A percentile compares a stretch with the other conserved stretches of the same genome.
Conservation (phyloP, 257 asterid species). For the Galeopsis tetrahit region DNA sequence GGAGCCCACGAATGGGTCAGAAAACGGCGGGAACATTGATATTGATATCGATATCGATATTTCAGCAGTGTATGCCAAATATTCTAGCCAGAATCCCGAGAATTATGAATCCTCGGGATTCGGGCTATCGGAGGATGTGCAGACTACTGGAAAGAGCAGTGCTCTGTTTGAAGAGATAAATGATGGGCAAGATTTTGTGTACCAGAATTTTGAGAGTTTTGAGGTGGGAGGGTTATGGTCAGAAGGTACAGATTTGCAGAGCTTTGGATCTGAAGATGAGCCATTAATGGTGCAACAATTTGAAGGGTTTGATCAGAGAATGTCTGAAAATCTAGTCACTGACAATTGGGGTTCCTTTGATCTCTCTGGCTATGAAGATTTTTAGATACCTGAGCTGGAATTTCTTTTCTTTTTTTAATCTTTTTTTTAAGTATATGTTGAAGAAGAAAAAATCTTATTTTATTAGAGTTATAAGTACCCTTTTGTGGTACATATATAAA, state of each 20-base stretch:
- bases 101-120: constrained; percentile 34
- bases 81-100: constrained; percentile 41
- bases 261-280: constrained; percentile 40
- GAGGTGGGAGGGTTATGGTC: constrained; percentile 45
- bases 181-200: constrained; percentile 45
- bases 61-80: constrained; percentile 39
- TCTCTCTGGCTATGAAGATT: constrained; percentile 49
- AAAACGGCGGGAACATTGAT: constrained; percentile 41
- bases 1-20: neutral
- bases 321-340: constrained; percentile 35
- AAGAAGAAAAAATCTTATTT: neutral
- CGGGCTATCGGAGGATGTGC: neutral
- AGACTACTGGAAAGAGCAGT: neutral
- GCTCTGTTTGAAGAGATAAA: constrained; percentile 16
- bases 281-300: constrained; percentile 51
- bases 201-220: constrained; percentile 35
- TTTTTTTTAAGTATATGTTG: neutral
- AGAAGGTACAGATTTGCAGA: constrained; percentile 37
- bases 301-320: constrained; percentile 50
- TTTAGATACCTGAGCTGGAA: constrained; percentile 21
- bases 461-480: neutral
- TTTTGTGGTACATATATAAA: neutral
- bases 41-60: constrained; percentile 40
- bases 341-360: constrained; percentile 64
- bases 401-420: neutral